phyloP scores from a whole-genome alignment of 768 basidiomycete species.

The Kwoniella sp. region DNA sequence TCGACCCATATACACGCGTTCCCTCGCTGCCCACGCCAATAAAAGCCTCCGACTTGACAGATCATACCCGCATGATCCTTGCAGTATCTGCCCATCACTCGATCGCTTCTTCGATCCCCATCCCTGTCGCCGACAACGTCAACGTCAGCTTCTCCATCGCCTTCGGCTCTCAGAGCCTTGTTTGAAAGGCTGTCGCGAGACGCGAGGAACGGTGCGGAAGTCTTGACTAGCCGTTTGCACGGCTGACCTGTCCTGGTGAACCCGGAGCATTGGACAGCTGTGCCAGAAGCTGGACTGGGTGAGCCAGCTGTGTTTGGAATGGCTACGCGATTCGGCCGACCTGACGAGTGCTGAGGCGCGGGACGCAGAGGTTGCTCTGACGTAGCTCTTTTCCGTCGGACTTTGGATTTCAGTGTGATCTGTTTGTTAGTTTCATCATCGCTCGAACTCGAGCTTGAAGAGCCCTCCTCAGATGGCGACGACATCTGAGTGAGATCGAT shows the following conservation, averaged over 20 bases:
- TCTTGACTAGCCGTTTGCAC: constrained; percentile 50
- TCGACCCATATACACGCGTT: constrained; percentile 39
- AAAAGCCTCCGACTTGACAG: constrained; percentile 50
- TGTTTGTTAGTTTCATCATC: not conserved
- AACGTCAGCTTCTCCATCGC: too few relatives aligned
- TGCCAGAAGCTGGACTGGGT: not conserved
- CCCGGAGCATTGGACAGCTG: constrained; percentile 47
- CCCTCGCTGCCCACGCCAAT: constrained; percentile 29
- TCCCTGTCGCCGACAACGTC: not conserved
- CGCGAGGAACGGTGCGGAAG: constrained; percentile 41
- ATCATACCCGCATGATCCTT: constrained; percentile 54
- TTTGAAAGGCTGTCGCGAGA: constrained; percentile 7
- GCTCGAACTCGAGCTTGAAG: not conserved
- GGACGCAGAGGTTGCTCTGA: constrained; percentile 25
- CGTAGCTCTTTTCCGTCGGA: constrained; percentile 28
- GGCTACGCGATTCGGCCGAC: not conserved
- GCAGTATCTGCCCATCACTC: constrained; percentile 43
- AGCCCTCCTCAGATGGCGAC: not conserved
- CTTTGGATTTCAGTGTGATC: constrained; percentile 33
- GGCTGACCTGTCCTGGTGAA: constrained; percentile 49
- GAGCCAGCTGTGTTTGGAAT: not conserved
- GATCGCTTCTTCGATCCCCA: constrained; percentile 13
- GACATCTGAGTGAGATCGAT: constrained; percentile 15
- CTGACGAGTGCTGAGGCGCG: not conserved
- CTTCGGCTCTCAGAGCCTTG: not conserved